A percentile compares a stretch with the other conserved stretches of the same genome.
phyloP scores from a whole-genome alignment of 1,284 basidiomycete species.

The Microbotryum scabiosae region DNA sequence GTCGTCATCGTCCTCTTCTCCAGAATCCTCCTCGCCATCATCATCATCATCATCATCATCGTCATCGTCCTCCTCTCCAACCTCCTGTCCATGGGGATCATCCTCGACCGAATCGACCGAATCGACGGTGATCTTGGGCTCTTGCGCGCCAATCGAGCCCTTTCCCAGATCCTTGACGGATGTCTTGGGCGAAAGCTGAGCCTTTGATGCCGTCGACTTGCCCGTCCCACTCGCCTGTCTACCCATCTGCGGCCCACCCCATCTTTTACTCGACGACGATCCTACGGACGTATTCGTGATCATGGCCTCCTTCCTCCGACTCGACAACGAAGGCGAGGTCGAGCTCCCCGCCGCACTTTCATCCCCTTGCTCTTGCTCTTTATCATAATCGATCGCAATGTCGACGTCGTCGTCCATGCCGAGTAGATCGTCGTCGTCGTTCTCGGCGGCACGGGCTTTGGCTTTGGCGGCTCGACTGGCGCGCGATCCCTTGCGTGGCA shows the following conservation, averaged over 20 bases:
- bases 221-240: not conserved
- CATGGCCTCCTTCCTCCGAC: not conserved
- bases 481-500: slow-evolving; percentile 29
- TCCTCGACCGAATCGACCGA: slow-evolving; percentile 46
- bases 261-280: not conserved
- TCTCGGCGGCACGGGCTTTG: slow-evolving; percentile 11
- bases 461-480: slow-evolving; percentile 13
- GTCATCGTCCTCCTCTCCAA: slow-evolving; percentile 15
- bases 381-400: slow-evolving; percentile 7
- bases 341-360: not conserved
- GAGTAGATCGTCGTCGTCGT: not conserved
- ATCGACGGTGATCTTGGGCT: slow-evolving; percentile 21
- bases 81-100: slow-evolving; percentile 12
- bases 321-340: too few relatives aligned
- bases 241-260: not conserved
- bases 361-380: not conserved
- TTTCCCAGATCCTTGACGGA: slow-evolving; percentile 46
- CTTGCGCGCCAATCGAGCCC: slow-evolving; percentile 19
- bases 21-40: slow-evolving; percentile 15
- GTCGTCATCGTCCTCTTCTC: slow-evolving; percentile 23
- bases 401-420: slow-evolving; percentile 10
- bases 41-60: slow-evolving; percentile 3
- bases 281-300: not conserved
- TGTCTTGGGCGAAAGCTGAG: slow-evolving; percentile 63
- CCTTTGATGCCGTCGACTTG: slow-evolving; percentile 3